Percentiles rank a stretch among this genome's conserved stretches.
Evolutionary conservation across 2,329 filamentous ascomycete genomes (phyloP).

Genomic region (Xylaria sp.): DNA sequence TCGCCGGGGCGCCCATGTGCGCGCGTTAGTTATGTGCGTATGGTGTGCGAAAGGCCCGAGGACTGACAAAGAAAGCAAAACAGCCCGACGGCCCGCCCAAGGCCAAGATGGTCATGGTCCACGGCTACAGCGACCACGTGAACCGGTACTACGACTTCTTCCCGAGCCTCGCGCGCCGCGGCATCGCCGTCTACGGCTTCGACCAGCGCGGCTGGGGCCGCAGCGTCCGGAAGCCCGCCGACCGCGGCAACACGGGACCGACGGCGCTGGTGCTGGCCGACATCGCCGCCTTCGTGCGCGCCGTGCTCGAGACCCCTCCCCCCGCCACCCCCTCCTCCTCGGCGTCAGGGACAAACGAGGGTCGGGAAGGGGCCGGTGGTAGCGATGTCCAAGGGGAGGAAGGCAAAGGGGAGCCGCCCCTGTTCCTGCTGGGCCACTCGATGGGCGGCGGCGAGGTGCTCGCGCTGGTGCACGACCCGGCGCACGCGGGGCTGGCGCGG

Average conservation of each 20-base stretch:
- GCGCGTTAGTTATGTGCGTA: no score
- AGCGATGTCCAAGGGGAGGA: no score
- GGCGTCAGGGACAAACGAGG: no score
- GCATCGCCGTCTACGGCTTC: conserved; percentile 76
- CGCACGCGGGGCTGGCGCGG: conserved; percentile 57
- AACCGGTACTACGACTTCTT: conserved; percentile 78
- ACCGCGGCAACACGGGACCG: conserved; percentile 74
- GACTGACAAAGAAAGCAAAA: background rate
- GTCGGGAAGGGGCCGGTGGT: no score
- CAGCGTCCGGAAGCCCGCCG: conserved; percentile 61
- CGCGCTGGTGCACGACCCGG: conserved; percentile 55
- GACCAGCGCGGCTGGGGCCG: conserved; percentile 92
- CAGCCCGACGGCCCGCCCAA: conserved; percentile 60
- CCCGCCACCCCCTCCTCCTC: no score
- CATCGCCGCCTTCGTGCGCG: conserved; percentile 73
- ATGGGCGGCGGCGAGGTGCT: conserved; percentile 86
- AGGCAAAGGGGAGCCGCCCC: no score
- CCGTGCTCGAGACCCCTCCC: conserved; percentile 54
- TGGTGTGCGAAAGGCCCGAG: no score
- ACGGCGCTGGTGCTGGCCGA: conserved; percentile 75
- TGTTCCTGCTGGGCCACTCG: conserved; percentile 88
- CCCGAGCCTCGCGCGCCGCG: conserved; percentile 65
- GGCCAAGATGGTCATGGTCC: conserved; percentile 79
- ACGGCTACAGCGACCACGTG: conserved; percentile 88
- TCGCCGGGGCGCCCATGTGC: no score